Percentiles rank a stretch among this genome's conserved stretches.
Conservation (phyloP, 2,329 filamentous ascomycete genomes). For the Epichloe elymi region DNA sequence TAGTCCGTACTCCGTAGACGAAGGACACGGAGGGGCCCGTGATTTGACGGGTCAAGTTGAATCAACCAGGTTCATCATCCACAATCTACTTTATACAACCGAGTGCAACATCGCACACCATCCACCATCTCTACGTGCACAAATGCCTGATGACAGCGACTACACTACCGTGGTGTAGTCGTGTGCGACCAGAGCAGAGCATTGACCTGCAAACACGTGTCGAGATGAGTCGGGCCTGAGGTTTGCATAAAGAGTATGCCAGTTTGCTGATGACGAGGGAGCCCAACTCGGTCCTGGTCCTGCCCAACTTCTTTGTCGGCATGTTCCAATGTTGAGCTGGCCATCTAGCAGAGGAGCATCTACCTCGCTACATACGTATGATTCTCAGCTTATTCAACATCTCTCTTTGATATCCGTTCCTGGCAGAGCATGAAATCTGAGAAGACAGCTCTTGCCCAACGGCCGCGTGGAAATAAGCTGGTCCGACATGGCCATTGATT, state of each 20-base stretch:
- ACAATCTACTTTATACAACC: no score
- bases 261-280: not conserved
- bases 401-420: not conserved
- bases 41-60: not conserved
- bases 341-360: not conserved
- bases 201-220: not conserved
- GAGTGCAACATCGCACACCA: not conserved
- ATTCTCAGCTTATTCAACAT: not conserved
- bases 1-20: not conserved
- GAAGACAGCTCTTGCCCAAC: conserved; percentile 42
- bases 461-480: conserved; percentile 56
- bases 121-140: not conserved
- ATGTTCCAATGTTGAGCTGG: no score
- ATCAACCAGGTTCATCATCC: no score
- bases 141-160: not conserved
- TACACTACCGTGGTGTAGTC: not conserved
- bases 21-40: not conserved
- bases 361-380: not conserved
- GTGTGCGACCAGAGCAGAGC: not conserved
- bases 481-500: conserved; percentile 51
- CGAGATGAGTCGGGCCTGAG: not conserved
- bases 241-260: not conserved
- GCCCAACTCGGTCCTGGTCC: not conserved
- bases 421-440: conserved; percentile 31
- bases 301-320: not conserved